Evolutionary conservation across 1,139 yeast species (phyloP).

Genomic region (Candida tetrigidarum): DNA sequence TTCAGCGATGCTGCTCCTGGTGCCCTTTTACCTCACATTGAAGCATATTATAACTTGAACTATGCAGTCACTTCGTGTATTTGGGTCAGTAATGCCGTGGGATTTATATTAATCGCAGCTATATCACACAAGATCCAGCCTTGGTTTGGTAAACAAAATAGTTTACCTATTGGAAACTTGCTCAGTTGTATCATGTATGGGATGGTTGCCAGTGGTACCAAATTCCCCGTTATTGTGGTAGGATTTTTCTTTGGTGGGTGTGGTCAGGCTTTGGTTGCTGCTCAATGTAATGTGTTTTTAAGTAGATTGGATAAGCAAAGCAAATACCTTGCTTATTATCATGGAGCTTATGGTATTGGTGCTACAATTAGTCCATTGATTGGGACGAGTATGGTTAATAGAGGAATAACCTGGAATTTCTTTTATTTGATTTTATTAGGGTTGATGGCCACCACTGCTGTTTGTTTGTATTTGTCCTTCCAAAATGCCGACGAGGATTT

Average conservation of each 20-base stretch:
- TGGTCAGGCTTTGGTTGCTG: conserved; percentile 58
- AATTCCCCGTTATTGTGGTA: conserved; percentile 46
- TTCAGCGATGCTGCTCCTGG: conserved; percentile 53
- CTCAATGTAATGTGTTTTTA: conserved; percentile 62
- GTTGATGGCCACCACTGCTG: conserved; percentile 29
- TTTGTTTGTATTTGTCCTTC: conserved; percentile 39
- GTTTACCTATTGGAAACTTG: conserved; percentile 38
- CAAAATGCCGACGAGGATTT: conserved; percentile 48
- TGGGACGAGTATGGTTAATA: conserved; percentile 55
- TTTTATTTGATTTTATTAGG: conserved; percentile 55
- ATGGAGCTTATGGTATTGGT: conserved; percentile 67
- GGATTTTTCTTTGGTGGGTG: conserved; percentile 64
- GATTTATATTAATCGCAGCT: conserved; percentile 47
- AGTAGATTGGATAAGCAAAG: conserved; percentile 53
- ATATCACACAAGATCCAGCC: conserved; percentile 44
- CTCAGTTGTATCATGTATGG: conserved; percentile 42
- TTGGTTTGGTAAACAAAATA: conserved; percentile 43
- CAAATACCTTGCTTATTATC: conserved; percentile 54
- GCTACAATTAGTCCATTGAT: conserved; percentile 64
- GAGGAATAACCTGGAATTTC: conserved; percentile 56
- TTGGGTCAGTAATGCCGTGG: conserved; percentile 50
- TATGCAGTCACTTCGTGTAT: conserved; percentile 47
- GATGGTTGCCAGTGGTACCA: conserved; percentile 41
- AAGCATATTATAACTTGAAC: conserved; percentile 35
- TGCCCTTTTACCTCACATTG: conserved; percentile 49